Evolutionary conservation across 1,284 basidiomycete species (phyloP), one percentile per base, ranked within the genome.

Genomic region (Trametes versicolor): DNA sequence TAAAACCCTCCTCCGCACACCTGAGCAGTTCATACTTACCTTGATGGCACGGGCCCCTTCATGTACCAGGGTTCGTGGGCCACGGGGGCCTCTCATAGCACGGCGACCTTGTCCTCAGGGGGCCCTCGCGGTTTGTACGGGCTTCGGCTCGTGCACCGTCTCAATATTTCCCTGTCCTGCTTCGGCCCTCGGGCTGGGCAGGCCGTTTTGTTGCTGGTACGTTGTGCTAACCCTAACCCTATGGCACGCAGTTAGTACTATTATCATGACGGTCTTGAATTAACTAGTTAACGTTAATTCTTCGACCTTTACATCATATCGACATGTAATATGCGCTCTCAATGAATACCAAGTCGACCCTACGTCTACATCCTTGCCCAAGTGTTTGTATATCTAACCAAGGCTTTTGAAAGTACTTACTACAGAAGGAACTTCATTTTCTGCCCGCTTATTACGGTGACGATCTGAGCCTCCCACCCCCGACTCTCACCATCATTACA

Each of bases 111-210:
- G 74, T 75, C 74, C 74, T 53, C 74, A 75, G 73, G 68, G 74
- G 70, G 66, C 63, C 50, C 69, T 63, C 47, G 67, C 62, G 71
- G 74, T 73, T 75, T 75, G 74, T 74, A 72, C 72, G 74, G 68
- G 73, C 74, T 75, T 70, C 72, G 74, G 72, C 64, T 67, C 74
- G 72, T 75, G 74, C 74, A 76, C 71, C 73, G 71, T 75, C 74
- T 60, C 66, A 76, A 76, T 76, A 76, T 76, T 76, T 67, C 45
- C 65, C 65, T 64, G 65, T 64, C 65, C 63, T 50, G 65, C 62
- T 64, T 62, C 50, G 74, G 74, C 74, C 74, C 71, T 76, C 74
- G 72, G 74, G 74, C 74, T 73, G 74, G 73, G 73, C 68, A 69
- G 74, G 74, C 73, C 53, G 47, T 67, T 69, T 72, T 73, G 65